Conservation (phyloP, 495 filamentous ascomycete genomes). For the Penicillium diatomitis region DNA sequence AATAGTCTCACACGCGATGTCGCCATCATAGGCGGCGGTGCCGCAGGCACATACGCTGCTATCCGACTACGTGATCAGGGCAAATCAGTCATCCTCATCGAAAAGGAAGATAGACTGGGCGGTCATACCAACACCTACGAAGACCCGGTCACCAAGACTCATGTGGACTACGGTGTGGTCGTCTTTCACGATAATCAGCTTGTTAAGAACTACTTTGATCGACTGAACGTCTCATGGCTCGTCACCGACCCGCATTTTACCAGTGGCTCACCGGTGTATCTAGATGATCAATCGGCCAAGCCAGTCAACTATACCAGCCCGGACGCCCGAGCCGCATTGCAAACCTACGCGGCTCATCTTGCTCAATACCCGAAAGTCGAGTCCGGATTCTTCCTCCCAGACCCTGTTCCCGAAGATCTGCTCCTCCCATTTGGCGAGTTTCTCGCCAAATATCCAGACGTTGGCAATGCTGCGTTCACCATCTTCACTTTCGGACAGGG, state of each 20-base stretch:
- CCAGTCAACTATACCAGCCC: slow-evolving; percentile 28
- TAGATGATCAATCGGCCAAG: slow-evolving; percentile 30
- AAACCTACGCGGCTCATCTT: slow-evolving; percentile 29
- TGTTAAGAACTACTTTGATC: slow-evolving; percentile 28
- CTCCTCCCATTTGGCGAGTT: slow-evolving; percentile 41
- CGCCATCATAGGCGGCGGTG: slow-evolving; percentile 42
- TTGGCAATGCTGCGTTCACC: slow-evolving; percentile 17
- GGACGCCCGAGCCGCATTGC: slow-evolving; percentile 20
- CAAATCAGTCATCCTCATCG: slow-evolving; percentile 36
- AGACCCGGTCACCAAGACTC: slow-evolving; percentile 28
- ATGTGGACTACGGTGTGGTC: slow-evolving; percentile 38
- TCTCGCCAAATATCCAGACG: slow-evolving; percentile 31
- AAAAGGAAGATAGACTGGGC: slow-evolving; percentile 32
- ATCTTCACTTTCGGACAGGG: slow-evolving; percentile 23
- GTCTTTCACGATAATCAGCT: slow-evolving; percentile 29
- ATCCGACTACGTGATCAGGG: slow-evolving; percentile 29
- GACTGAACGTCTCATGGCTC: slow-evolving; percentile 20
- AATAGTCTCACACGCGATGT: slow-evolving; percentile 25
- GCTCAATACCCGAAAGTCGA: slow-evolving; percentile 21
- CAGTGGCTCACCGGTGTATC: slow-evolving; percentile 8
- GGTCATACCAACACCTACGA: slow-evolving; percentile 39
- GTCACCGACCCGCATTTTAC: slow-evolving; percentile 22
- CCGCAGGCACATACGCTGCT: slow-evolving; percentile 38
- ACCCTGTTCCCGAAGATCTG: slow-evolving; percentile 43
- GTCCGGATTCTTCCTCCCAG: slow-evolving; percentile 35